phyloP scores from a whole-genome alignment of 129 eudicot species.

The Flaveria ramosissima region DNA sequence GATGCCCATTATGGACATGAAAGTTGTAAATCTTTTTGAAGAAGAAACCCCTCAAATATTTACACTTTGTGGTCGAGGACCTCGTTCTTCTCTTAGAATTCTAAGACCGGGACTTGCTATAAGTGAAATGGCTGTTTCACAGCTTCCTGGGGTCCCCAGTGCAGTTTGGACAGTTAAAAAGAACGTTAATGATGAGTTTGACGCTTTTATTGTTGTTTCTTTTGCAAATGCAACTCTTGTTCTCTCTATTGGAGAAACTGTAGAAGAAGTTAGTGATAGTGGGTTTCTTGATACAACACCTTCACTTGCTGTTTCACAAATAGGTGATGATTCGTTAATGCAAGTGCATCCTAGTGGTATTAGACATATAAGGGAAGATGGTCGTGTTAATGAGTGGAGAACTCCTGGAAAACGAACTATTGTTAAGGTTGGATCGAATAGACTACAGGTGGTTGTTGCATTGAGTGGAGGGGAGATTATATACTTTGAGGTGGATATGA shows the following conservation, averaged over 20 bases:
- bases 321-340: conserved; percentile 98
- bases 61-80: conserved; percentile 93
- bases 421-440: conserved; percentile 92
- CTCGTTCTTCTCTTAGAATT: conserved; percentile 91
- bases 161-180: conserved; percentile 99
- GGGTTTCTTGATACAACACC: conserved; percentile 99
- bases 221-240: conserved; percentile 98
- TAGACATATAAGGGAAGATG: conserved; percentile 94
- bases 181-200: conserved; percentile 91
- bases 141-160: conserved; percentile 95
- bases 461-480: conserved; percentile 96
- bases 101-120: conserved; percentile 90
- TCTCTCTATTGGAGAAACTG: conserved; percentile 97
- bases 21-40: conserved; percentile 78
- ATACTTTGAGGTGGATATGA: conserved; percentile 94
- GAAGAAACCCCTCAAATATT: conserved; percentile 98
- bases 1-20: conserved; percentile 98
- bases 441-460: conserved; percentile 97
- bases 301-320: conserved; percentile 91
- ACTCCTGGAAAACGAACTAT: conserved; percentile 98
- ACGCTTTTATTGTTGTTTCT: conserved; percentile 97
- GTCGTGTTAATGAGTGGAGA: conserved; percentile 98
- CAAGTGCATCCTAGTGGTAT: conserved; percentile 99
- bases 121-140: conserved; percentile 97
- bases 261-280: conserved; percentile 98